Conservation (phyloP, 2,329 filamentous ascomycete species). For the Venturiaceae sp. region DNA sequence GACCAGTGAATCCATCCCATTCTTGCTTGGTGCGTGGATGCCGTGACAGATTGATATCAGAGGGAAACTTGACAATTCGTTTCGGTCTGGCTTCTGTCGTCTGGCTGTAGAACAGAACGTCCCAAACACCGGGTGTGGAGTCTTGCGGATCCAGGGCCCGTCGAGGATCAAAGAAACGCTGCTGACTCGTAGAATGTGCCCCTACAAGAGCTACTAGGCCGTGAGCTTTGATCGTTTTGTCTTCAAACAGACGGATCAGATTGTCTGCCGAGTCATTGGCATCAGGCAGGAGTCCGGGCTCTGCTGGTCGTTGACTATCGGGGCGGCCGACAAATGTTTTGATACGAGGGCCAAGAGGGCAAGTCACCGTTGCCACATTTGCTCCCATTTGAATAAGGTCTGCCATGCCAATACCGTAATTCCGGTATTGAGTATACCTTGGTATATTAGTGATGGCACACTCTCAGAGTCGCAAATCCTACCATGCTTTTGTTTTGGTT, state of each 20-base stretch:
- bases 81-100: constrained; percentile 12
- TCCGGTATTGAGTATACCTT: constrained; percentile 17
- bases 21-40: constrained; percentile 22
- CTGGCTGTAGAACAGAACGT: constrained; percentile 18
- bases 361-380: constrained; percentile 25
- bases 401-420: constrained; percentile 25
- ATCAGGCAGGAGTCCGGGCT: constrained; percentile 22
- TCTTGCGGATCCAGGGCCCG: constrained; percentile 25
- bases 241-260: constrained; percentile 24
- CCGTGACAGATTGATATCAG: constrained; percentile 23
- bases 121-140: constrained; percentile 25
- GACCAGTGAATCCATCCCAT: constrained; percentile 14
- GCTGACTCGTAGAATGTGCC: constrained; percentile 26
- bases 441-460: background rate
- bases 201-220: constrained; percentile 26
- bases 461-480: background rate
- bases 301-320: constrained; percentile 21
- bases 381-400: constrained; percentile 29
- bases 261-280: constrained; percentile 22
- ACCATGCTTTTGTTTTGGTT: constrained; percentile 17
- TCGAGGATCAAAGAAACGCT: constrained; percentile 22
- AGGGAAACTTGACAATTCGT: constrained; percentile 25
- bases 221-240: constrained; percentile 27
- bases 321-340: constrained; percentile 25
- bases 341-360: constrained; percentile 27